Conservation (phyloP, 768 basidiomycete genomes). For the Calocybe cyanea region DNA sequence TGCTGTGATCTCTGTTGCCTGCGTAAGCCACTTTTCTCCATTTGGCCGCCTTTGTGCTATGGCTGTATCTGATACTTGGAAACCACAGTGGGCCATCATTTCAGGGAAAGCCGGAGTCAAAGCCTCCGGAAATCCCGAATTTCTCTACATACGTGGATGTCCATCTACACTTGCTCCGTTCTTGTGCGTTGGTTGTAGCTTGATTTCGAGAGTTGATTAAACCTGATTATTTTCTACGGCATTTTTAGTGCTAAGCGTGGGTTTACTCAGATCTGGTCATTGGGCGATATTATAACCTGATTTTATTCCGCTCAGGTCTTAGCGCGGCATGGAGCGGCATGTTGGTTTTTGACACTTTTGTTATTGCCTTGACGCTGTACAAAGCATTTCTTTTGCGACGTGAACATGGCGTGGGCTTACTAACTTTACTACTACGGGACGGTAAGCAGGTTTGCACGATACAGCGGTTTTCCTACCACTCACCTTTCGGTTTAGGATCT, state of each 20-base stretch:
- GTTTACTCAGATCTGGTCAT: neutral
- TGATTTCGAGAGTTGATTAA: neutral
- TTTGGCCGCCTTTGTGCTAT: no score
- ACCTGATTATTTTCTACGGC: neutral
- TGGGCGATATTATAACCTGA: neutral
- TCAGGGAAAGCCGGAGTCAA: slow-evolving; percentile 15
- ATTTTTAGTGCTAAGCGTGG: slow-evolving; percentile 5
- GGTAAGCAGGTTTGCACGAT: slow-evolving; percentile 21
- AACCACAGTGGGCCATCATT: slow-evolving; percentile 23
- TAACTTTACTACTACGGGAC: slow-evolving; percentile 34
- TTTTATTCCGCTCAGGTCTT: slow-evolving; percentile 19
- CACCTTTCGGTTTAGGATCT: slow-evolving; percentile 24
- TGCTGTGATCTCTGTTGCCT: slow-evolving; percentile 23
- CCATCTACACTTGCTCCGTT: slow-evolving; percentile 15
- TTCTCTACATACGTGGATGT: slow-evolving; percentile 22
- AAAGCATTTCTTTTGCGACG: slow-evolving; percentile 29
- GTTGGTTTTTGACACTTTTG: slow-evolving; percentile 35
- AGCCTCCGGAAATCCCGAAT: slow-evolving; percentile 4
- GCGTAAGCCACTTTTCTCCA: slow-evolving; percentile 21
- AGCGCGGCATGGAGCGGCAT: slow-evolving; percentile 35
- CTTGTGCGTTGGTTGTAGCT: slow-evolving; percentile 17
- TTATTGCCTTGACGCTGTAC: slow-evolving; percentile 38
- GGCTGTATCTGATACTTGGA: neutral
- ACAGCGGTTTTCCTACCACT: no score
- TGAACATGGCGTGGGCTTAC: slow-evolving; percentile 20